Evolutionary conservation across 1,284 basidiomycete genomes (phyloP).

Genomic region (Exsudoporus floridanus): DNA sequence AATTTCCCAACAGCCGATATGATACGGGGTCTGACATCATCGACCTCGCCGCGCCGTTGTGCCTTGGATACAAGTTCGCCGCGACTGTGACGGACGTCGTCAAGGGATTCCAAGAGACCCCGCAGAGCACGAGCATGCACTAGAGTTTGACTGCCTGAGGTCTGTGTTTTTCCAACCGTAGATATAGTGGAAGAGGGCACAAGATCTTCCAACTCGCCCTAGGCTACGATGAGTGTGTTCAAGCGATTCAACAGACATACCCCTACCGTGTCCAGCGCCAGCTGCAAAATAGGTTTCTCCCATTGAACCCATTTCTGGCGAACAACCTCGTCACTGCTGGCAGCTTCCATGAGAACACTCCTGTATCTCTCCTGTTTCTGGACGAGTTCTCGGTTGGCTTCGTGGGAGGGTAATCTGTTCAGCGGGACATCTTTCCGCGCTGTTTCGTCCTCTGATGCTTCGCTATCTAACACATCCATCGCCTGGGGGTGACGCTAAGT

Average conservation of each 20-base stretch:
- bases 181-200: constrained; percentile 64
- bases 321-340: constrained; percentile 73
- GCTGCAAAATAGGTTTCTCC: constrained; percentile 69
- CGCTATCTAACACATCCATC: constrained; percentile 84
- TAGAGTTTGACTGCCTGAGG: constrained; percentile 47
- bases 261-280: constrained; percentile 71
- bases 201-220: constrained; percentile 68
- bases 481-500: constrained; percentile 49
- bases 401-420: constrained; percentile 65
- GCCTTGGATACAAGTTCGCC: constrained; percentile 67
- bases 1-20: constrained; percentile 64
- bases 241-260: not conserved
- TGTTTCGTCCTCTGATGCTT: constrained; percentile 85
- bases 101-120: constrained; percentile 76
- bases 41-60: constrained; percentile 59
- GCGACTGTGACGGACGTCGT: constrained; percentile 67
- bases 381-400: constrained; percentile 75
- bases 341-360: constrained; percentile 70
- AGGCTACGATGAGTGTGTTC: constrained; percentile 9
- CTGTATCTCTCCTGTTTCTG: constrained; percentile 73
- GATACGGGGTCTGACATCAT: constrained; percentile 77
- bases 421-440: constrained; percentile 50
- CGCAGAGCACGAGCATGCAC: constrained; percentile 74
- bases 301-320: constrained; percentile 85
- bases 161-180: constrained; percentile 33